A percentile compares a stretch with the other conserved stretches of the same genome.
These are phyloP conservation scores for Volvox africanus DNA, from an alignment of 139 green algal genomes.

Conservation along the genomic window DNA sequence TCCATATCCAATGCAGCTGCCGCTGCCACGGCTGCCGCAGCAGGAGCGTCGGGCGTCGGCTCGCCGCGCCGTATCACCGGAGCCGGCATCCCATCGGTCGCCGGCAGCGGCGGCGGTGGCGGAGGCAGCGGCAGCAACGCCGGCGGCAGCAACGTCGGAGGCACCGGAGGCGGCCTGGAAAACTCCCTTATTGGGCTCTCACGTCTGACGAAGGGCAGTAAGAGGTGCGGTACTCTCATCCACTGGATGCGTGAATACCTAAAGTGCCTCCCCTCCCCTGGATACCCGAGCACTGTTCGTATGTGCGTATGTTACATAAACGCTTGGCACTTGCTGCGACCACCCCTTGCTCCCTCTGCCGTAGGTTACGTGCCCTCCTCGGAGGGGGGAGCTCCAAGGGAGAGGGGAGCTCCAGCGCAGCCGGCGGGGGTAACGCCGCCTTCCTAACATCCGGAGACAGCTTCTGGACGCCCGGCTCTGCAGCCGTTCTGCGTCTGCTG, in stretches of 20 bases:
- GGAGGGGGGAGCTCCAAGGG: neutral
- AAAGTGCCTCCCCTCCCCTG: too few species aligned
- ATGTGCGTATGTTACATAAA: neutral
- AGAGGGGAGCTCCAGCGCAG: neutral
- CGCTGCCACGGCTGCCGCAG: neutral
- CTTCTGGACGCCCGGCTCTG: neutral
- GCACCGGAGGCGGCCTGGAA: neutral
- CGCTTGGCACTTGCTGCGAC: neutral
- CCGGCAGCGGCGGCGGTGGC: neutral
- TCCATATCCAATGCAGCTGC: neutral
- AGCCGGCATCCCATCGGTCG: neutral
- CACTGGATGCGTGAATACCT: neutral
- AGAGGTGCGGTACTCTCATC: conserved; percentile 1
- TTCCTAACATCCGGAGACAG: neutral
- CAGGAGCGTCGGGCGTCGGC: neutral
- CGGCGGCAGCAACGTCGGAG: neutral
- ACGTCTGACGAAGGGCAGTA: neutral
- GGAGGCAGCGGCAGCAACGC: neutral
- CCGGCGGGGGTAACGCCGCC: neutral
- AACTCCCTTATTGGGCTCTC: neutral
- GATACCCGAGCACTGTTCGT: too few species aligned
- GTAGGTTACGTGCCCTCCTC: conserved; percentile 10
- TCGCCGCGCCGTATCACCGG: neutral
- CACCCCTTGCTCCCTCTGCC: neutral
- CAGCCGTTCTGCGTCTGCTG: neutral